Evolutionary conservation across 371 early-diverging fungal genomes (phyloP).

Genomic region (Mortierella sp.): DNA sequence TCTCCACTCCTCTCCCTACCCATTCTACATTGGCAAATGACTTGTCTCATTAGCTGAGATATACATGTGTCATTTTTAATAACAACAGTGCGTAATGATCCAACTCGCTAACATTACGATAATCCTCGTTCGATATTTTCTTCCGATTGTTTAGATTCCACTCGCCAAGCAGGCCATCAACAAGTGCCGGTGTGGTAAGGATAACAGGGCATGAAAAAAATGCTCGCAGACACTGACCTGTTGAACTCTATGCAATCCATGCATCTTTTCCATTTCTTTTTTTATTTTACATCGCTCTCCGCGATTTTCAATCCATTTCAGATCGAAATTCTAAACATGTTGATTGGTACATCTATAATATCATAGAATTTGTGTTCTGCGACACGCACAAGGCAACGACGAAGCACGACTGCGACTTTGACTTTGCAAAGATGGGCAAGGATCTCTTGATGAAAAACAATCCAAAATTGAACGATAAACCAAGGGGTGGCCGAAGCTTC

Average conservation of each 20-base stretch:
- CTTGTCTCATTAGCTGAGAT: not conserved
- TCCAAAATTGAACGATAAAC: constrained; percentile 81
- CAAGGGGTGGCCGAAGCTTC: constrained; percentile 84
- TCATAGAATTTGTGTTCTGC: constrained; percentile 79
- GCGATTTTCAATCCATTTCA: not conserved
- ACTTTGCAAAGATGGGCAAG: constrained; percentile 77
- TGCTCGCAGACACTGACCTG: not conserved
- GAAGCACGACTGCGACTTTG: constrained; percentile 84
- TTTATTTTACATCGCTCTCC: not conserved
- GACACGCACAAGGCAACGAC: constrained; percentile 83
- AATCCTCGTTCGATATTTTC: not conserved
- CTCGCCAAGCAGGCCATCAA: constrained; percentile 87
- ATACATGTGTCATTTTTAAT: too few species aligned
- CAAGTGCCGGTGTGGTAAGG: constrained; percentile 81
- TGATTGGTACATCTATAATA: not conserved
- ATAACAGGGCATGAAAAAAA: too few species aligned
- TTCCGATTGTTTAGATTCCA: constrained; percentile 63
- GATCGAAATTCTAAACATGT: not conserved
- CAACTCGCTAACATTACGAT: too few species aligned
- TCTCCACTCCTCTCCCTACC: too few species aligned
- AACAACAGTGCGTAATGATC: too few species aligned
- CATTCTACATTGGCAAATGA: not conserved
- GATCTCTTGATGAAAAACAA: constrained; percentile 82
- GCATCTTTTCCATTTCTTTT: not conserved
- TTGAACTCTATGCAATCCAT: not conserved